phyloP scores from a whole-genome alignment of 2,329 filamentous ascomycete species.

The Aureobasidium sp. region DNA sequence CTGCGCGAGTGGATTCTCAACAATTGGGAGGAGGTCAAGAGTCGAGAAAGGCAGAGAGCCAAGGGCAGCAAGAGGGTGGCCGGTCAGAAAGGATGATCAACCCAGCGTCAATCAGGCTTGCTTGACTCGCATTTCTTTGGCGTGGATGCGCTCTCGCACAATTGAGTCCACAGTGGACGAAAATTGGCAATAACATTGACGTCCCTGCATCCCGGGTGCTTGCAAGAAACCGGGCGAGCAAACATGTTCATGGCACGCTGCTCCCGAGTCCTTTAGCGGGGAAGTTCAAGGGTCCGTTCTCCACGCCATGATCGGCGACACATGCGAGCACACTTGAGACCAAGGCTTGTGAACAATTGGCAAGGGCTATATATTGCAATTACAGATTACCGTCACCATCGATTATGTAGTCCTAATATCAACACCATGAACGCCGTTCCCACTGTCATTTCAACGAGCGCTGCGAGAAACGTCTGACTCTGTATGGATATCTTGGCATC shows the following conservation, averaged over 20 bases:
- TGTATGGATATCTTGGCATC: background rate
- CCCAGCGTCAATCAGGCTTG: background rate
- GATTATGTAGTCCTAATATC: background rate
- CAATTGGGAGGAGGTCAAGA: constrained; percentile 22
- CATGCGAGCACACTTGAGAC: background rate
- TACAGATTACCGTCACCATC: background rate
- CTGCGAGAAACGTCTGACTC: background rate
- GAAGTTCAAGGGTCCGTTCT: background rate
- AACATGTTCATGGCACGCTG: background rate
- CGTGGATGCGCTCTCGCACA: no score
- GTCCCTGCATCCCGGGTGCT: background rate
- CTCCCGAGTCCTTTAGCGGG: background rate
- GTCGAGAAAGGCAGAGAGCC: constrained; percentile 16
- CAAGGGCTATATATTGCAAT: no score
- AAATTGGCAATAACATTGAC: background rate
- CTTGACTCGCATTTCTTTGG: background rate
- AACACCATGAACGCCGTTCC: background rate
- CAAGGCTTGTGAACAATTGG: background rate
- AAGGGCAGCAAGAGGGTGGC: background rate
- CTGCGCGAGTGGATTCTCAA: constrained; percentile 18
- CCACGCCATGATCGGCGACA: background rate
- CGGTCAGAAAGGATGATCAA: background rate
- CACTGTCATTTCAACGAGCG: background rate
- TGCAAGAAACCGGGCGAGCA: background rate
- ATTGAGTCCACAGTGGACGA: background rate